These are phyloP conservation scores for Lipomyces anomalus DNA, from an alignment of 805 yeast species.

Conservation along the genomic window DNA sequence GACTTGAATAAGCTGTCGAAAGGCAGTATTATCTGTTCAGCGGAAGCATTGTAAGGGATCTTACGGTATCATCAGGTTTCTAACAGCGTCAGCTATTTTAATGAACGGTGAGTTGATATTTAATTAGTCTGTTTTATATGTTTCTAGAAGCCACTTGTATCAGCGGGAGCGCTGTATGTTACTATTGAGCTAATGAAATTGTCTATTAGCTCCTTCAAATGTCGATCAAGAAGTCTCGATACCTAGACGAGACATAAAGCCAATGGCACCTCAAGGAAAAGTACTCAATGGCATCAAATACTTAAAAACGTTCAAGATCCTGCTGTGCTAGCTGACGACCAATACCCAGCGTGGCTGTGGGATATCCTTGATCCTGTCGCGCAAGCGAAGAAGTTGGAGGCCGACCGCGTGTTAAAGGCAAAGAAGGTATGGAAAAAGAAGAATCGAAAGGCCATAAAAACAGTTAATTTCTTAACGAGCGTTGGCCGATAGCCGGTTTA, in stretches of 20 bases:
- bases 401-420: slow-evolving; percentile 60
- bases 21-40: too few species aligned
- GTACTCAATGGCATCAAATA: slow-evolving; percentile 70
- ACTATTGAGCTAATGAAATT: too few species aligned
- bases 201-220: too few species aligned
- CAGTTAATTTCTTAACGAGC: slow-evolving; percentile 67
- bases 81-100: too few species aligned
- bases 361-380: slow-evolving; percentile 61
- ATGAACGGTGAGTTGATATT: too few species aligned
- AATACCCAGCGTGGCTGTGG: slow-evolving; percentile 97
- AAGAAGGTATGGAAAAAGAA: slow-evolving; percentile 62
- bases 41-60: too few species aligned
- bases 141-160: too few species aligned
- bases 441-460: slow-evolving; percentile 66
- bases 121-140: too few species aligned
- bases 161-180: too few species aligned
- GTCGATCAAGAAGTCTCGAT: too few species aligned
- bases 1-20: too few species aligned
- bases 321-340: slow-evolving; percentile 77
- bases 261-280: slow-evolving; percentile 36
- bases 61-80: too few species aligned
- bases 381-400: slow-evolving; percentile 51
- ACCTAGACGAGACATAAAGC: neutral
- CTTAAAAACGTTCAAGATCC: slow-evolving; percentile 80
- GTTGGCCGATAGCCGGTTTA: slow-evolving; percentile 6